Conservation (phyloP, 1,284 basidiomycete genomes). For the Ustilago shanxiensis region DNA sequence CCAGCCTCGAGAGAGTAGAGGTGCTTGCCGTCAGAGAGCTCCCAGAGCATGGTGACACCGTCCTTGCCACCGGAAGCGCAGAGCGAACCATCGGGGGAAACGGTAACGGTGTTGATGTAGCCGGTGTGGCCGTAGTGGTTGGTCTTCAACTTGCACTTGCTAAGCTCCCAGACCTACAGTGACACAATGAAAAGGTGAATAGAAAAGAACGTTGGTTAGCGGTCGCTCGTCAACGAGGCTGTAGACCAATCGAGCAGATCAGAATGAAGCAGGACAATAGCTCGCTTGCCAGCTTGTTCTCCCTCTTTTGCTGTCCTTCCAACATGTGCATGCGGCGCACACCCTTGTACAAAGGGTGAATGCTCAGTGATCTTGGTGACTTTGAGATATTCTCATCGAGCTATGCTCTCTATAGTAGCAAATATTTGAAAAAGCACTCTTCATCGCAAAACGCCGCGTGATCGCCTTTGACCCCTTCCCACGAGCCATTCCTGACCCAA, state of each 20-base stretch:
- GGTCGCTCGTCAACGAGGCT: not conserved
- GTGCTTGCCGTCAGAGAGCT: constrained; percentile 99
- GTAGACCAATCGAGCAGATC: constrained; percentile 10
- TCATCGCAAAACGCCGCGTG: constrained; percentile 67
- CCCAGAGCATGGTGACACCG: constrained; percentile 98
- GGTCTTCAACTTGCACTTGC: constrained; percentile 99
- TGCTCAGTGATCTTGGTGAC: constrained; percentile 83
- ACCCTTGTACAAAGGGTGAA: constrained; percentile 18
- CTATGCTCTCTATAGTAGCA: constrained; percentile 83
- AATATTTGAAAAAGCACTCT: constrained; percentile 75
- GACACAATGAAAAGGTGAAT: constrained; percentile 72
- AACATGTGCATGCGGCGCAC: constrained; percentile 9
- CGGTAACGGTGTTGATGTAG: constrained; percentile 98
- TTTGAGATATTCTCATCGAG: constrained; percentile 78
- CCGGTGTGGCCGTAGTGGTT: constrained; percentile 99
- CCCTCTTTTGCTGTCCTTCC: not conserved
- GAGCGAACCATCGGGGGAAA: constrained; percentile 98
- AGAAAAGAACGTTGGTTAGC: constrained; percentile 8
- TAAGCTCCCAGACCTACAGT: constrained; percentile 95
- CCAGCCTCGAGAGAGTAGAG: constrained; percentile 99
- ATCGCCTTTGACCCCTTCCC: not conserved
- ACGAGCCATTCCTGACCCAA: not conserved
- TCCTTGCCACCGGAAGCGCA: constrained; percentile 99
- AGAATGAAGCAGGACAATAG: not conserved
- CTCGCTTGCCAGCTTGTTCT: not conserved